These are phyloP conservation scores for Tolypocladium tropicale DNA, from an alignment of 2,329 filamentous ascomycete genomes.

Conservation along the genomic window DNA sequence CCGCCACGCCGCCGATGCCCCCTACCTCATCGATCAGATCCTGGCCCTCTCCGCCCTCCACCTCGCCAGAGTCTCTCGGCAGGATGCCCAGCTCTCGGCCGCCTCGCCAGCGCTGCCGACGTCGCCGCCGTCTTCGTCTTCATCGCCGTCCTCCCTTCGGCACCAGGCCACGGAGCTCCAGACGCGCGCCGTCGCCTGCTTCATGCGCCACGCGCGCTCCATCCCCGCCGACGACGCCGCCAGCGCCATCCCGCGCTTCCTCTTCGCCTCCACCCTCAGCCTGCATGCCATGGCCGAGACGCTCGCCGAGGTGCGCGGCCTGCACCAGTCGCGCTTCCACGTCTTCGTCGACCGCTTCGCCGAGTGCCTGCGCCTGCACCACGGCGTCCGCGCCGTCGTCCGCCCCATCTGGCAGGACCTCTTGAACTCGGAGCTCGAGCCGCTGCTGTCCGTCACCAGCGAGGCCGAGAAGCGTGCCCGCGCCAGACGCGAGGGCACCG, in stretches of 20 bases:
- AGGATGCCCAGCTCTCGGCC: not conserved
- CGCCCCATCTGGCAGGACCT: constrained; percentile 22
- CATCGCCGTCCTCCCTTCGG: constrained; percentile 10
- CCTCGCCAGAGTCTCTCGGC: constrained; percentile 8
- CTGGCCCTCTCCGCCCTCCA: constrained; percentile 36
- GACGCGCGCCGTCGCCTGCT: constrained; percentile 29
- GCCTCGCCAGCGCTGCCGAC: not conserved
- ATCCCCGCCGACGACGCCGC: constrained; percentile 12
- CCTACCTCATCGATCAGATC: constrained; percentile 36
- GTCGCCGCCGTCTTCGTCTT: constrained; percentile 7
- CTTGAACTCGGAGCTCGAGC: constrained; percentile 21
- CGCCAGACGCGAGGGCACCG: no score
- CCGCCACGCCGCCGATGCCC: constrained; percentile 21
- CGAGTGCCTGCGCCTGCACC: constrained; percentile 30
- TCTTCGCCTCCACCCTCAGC: constrained; percentile 33
- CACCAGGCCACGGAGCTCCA: constrained; percentile 33
- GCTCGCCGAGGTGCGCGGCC: constrained; percentile 17
- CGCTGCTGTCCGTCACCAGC: constrained; percentile 12
- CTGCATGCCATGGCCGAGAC: constrained; percentile 39
- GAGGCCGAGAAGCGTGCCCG: constrained; percentile 1
- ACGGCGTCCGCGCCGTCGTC: constrained; percentile 29
- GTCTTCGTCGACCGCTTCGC: constrained; percentile 28
- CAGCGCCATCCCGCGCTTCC: constrained; percentile 26
- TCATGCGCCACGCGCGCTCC: constrained; percentile 19
- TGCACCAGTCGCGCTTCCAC: constrained; percentile 19